Conservation (phyloP, 495 filamentous ascomycete genomes). For the Neurospora sp. region DNA sequence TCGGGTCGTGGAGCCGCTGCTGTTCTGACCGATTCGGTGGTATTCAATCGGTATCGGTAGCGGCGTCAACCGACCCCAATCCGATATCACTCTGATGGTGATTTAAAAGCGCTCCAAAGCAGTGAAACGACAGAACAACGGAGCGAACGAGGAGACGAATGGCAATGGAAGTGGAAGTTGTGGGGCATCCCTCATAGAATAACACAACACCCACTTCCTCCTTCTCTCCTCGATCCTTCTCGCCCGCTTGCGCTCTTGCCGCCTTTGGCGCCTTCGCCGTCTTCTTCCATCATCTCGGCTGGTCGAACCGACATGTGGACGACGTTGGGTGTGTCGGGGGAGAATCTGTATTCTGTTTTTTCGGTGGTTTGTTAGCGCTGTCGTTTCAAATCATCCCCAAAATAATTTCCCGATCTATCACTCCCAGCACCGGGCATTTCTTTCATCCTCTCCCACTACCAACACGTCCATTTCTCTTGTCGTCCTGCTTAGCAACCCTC, state of each 20-base stretch:
- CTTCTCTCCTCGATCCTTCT: conserved; percentile 51
- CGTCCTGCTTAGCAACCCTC: too few species aligned
- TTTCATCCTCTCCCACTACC: too few species aligned
- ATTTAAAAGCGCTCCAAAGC: not conserved
- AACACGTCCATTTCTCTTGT: too few species aligned
- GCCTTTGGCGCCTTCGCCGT: conserved; percentile 56
- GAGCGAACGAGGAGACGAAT: too few species aligned
- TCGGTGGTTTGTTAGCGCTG: conserved; percentile 3
- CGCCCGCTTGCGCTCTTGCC: conserved; percentile 48
- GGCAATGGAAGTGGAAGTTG: too few species aligned
- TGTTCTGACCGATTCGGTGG: not conserved
- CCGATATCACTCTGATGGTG: not conserved
- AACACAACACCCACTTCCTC: conserved; percentile 68
- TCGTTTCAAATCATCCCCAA: too few species aligned
- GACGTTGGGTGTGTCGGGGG: conserved; percentile 59
- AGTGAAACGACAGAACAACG: too few species aligned
- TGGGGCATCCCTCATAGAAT: conserved; percentile 49
- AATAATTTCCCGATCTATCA: too few species aligned
- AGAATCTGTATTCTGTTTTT: conserved; percentile 66
- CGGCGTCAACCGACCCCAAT: not conserved
- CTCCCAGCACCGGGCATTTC: too few species aligned
- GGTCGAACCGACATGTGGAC: conserved; percentile 92
- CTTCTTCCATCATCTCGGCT: conserved; percentile 81
- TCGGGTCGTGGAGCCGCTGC: too few species aligned
- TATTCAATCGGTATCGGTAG: not conserved